phyloP scores from a whole-genome alignment of 1,284 basidiomycete species.

The Butyriboletus regius region DNA sequence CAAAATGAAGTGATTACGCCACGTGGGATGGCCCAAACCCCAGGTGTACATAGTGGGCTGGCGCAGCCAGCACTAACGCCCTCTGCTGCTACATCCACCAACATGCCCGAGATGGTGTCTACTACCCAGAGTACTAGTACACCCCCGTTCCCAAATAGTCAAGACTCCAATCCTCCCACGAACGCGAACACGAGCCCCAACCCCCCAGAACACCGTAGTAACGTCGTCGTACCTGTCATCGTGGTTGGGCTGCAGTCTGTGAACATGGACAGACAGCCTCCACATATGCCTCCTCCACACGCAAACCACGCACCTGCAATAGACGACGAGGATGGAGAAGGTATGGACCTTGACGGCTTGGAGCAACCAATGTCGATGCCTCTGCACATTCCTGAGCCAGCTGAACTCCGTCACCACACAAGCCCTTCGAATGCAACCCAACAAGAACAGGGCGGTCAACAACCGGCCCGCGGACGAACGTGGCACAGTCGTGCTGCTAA shows the following conservation, averaged over 20 bases:
- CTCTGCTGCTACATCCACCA: conserved; percentile 9
- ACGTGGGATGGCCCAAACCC: conserved; percentile 10
- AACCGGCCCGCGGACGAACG: conserved; percentile 25
- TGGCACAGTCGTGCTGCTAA: conserved; percentile 52
- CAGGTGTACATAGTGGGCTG: conserved; percentile 16
- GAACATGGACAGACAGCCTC: conserved; percentile 38
- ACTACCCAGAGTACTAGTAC: not conserved
- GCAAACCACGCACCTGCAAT: conserved; percentile 8
- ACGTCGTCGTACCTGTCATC: conserved; percentile 67
- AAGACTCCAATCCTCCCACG: conserved; percentile 9
- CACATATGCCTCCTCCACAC: conserved; percentile 14
- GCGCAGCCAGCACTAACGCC: conserved; percentile 7
- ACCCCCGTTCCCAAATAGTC: conserved; percentile 9
- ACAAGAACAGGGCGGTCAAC: conserved; percentile 21
- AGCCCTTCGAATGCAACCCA: conserved; percentile 9
- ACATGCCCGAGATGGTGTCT: conserved; percentile 15
- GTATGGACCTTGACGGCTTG: conserved; percentile 23
- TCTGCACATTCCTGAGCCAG: conserved; percentile 26
- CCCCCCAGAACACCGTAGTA: conserved; percentile 24
- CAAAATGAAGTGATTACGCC: conserved; percentile 22
- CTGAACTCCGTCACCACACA: conserved; percentile 17
- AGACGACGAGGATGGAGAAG: conserved; percentile 26
- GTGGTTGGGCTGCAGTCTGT: conserved; percentile 73
- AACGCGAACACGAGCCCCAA: conserved; percentile 7
- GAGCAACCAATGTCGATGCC: conserved; percentile 24